phyloP scores from a whole-genome alignment of 371 early-diverging fungal species.

The Coemansia sp. region DNA sequence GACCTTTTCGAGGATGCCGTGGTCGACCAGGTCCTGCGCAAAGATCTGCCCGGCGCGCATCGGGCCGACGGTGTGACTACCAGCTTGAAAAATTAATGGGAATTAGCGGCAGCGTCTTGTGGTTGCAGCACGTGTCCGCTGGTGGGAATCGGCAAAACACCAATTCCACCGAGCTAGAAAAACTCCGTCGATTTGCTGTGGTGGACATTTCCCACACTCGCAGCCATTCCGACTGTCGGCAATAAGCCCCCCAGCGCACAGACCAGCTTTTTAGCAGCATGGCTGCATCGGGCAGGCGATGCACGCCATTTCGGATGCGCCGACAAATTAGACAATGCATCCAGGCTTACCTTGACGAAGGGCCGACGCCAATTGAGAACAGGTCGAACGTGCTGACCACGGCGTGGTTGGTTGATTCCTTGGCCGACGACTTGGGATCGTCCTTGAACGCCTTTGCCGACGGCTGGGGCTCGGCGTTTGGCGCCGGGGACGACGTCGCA shows the following conservation, averaged over 20 bases:
- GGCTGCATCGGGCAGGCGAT: too few relatives aligned
- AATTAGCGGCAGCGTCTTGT: neutral
- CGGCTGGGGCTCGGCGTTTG: slow-evolving; percentile 33
- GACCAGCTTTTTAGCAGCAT: neutral
- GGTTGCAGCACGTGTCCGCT: neutral
- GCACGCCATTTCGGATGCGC: too few relatives aligned
- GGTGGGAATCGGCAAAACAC: neutral
- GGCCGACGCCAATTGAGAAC: slow-evolving; percentile 94
- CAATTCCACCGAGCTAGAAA: neutral
- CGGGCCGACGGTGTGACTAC: slow-evolving; percentile 89
- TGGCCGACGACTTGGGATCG: slow-evolving; percentile 18
- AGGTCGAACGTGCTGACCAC: slow-evolving; percentile 94
- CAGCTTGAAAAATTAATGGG: neutral
- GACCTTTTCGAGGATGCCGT: slow-evolving; percentile 69
- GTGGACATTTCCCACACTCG: slow-evolving; percentile 5
- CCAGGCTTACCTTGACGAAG: slow-evolving; percentile 68
- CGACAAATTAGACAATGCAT: too few relatives aligned
- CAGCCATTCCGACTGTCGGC: neutral
- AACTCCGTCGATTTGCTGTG: neutral
- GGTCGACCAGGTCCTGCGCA: slow-evolving; percentile 73
- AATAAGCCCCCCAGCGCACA: neutral
- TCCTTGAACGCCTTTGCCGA: slow-evolving; percentile 8
- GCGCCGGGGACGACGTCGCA: slow-evolving; percentile 25
- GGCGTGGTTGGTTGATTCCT: slow-evolving; percentile 64
- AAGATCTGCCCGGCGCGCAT: slow-evolving; percentile 96